Evolutionary conservation across 441 rosid genomes (phyloP), one percentile per base, ranked within the genome.

Genomic region (Gossypium aridum): DNA sequence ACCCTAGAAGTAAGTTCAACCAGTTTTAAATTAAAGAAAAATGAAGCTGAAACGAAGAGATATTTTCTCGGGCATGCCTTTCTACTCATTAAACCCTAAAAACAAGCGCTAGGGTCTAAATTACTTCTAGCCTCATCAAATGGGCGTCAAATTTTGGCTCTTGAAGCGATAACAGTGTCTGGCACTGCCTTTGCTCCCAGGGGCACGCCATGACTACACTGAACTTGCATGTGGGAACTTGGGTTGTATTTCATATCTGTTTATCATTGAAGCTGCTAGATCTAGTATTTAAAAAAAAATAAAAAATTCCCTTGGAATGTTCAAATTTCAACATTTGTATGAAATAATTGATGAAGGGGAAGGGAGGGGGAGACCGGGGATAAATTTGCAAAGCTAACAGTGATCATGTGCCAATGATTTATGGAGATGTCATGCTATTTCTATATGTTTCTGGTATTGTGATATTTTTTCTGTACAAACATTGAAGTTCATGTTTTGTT

Each of bases 291-390:
- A 1, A 37, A 37, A 37, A 8, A 37, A 37, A 37, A 37, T 28
- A 28, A 28, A 37, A 37, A 37, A 37, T 37, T 65, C 10, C 54
- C 31, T 65, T 43, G 22, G 43, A 68, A 25, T n/a, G 22, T 68
- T 67, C 3, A 66, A 68, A 56, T 70, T 70, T 43, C 53, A 22
- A 20, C 9, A n/a, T 39, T 26, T 71, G 59, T n/a, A 71, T 55
- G 66, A 26, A 64, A 51, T 70, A 23, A 13, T 47, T 68, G 59
- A 25, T 49, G 56, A 2, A 12, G 31, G 25, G 31, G 20, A 5
- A 31, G 43, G 10, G 59, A 10, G n/a, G 54, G 31, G 16, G 14
- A 23, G 2, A 1, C 19, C 2, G 26, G 49, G 17, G 14, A 23
- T 56, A 34, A n/a, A 28, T 69, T 12, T 61, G 55, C 7, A 51